Evolutionary conservation across 805 yeast species (phyloP).

Genomic region (Yamadazyma sp.): DNA sequence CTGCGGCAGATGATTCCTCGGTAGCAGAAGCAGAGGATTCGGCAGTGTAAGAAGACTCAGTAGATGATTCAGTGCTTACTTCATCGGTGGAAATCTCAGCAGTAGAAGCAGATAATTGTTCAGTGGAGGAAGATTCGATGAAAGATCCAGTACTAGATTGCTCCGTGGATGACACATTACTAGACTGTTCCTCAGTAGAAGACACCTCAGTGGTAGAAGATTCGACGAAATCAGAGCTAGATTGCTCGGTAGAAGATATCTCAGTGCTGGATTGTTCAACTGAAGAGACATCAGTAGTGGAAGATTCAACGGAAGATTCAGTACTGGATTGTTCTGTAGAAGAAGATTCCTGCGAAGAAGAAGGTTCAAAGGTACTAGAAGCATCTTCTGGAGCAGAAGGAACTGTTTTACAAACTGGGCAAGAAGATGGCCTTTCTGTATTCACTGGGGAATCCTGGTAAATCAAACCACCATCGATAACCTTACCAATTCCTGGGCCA

Average conservation of each 20-base stretch:
- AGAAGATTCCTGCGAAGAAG: slow-evolving; percentile 8
- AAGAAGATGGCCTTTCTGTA: slow-evolving; percentile 21
- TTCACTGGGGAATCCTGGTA: slow-evolving; percentile 21
- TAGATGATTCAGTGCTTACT: slow-evolving; percentile 24
- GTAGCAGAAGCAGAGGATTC: slow-evolving; percentile 5
- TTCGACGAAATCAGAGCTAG: neutral
- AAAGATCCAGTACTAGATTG: neutral
- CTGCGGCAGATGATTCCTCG: slow-evolving; percentile 10
- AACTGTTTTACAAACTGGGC: slow-evolving; percentile 19
- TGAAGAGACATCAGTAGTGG: neutral
- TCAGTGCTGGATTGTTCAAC: neutral
- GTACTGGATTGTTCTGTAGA: slow-evolving; percentile 1
- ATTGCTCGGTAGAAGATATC: neutral
- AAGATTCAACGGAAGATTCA: slow-evolving; percentile 2
- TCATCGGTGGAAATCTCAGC: slow-evolving; percentile 1
- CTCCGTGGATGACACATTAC: neutral
- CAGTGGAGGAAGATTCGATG: neutral
- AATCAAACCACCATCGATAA: slow-evolving; percentile 20
- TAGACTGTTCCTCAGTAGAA: neutral
- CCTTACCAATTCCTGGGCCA: slow-evolving; percentile 21
- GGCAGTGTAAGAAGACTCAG: slow-evolving; percentile 10
- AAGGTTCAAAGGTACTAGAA: slow-evolving; percentile 8
- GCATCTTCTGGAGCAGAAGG: slow-evolving; percentile 19
- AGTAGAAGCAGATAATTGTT: neutral
- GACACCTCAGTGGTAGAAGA: slow-evolving; percentile 1